Conservation (phyloP, 2,329 filamentous ascomycete genomes). For the Cryphonectria carpinicola region DNA sequence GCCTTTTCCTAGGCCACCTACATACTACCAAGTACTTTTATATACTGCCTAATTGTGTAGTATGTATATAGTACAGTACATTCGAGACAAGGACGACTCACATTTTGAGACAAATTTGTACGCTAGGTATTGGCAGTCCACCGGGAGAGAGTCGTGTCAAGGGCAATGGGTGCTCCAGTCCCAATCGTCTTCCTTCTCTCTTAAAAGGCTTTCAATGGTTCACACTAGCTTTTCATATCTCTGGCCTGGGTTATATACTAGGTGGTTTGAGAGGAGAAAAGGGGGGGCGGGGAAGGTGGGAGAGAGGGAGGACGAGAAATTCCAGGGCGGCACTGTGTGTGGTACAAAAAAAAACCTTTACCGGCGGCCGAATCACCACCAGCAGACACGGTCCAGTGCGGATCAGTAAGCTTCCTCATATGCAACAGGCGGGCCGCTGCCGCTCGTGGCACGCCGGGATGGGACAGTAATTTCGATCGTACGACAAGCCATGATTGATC, state of each 20-base stretch:
- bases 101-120: not conserved
- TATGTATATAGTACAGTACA: not conserved
- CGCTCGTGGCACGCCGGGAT: constrained; percentile 12
- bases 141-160: not conserved
- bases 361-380: not conserved
- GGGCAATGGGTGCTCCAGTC: not conserved
- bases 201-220: not conserved
- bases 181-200: not conserved
- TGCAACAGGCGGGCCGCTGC: constrained; percentile 10
- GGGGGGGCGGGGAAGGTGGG: too few relatives aligned
- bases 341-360: not conserved
- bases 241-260: not conserved
- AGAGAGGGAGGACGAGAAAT: too few relatives aligned
- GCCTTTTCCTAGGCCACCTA: not conserved
- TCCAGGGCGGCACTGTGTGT: not conserved
- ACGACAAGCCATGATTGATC: not conserved
- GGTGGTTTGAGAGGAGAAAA: not conserved
- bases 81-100: not conserved
- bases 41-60: too few relatives aligned
- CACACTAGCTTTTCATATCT: not conserved
- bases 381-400: not conserved
- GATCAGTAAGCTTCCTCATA: not conserved
- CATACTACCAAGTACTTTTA: not conserved
- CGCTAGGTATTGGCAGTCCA: not conserved
- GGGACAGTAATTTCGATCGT: constrained; percentile 5